phyloP scores from a whole-genome alignment of 257 asterid genomes.

The Nicotiana noctiflora region DNA sequence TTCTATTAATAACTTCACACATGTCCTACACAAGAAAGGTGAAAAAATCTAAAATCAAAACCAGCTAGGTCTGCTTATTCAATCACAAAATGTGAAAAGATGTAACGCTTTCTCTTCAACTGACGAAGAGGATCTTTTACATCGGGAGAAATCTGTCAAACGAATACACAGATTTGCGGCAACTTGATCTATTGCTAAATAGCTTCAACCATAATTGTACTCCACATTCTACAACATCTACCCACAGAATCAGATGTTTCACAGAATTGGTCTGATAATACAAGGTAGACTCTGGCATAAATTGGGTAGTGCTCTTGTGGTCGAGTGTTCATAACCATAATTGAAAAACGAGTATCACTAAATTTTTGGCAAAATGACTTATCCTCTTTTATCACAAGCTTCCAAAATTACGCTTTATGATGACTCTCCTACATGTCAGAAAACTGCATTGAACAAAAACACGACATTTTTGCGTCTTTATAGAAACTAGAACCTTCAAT shows the following conservation, averaged over 20 bases:
- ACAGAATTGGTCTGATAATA: background rate
- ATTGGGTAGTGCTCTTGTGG: background rate
- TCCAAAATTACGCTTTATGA: background rate
- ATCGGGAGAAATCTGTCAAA: background rate
- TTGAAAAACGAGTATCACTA: background rate
- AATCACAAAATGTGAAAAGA: slow-evolving; percentile 14
- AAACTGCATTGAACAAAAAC: background rate
- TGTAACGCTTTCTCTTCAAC: slow-evolving; percentile 11
- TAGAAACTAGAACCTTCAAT: background rate
- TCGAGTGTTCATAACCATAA: background rate
- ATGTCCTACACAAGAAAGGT: slow-evolving; percentile 23
- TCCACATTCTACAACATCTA: background rate
- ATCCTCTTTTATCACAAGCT: background rate
- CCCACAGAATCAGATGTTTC: background rate
- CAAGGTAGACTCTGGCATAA: background rate
- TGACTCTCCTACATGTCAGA: background rate
- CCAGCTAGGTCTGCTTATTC: slow-evolving; percentile 3
- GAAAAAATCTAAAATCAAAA: slow-evolving; percentile 22
- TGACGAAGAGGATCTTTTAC: background rate
- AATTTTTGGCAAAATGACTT: background rate
- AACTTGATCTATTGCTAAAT: background rate
- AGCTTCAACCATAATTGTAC: background rate
- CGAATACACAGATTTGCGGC: background rate
- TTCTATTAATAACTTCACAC: slow-evolving; percentile 14
- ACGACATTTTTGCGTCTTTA: background rate